phyloP scores from a whole-genome alignment of 78 protist species.

The Dictyostelium intermedium region DNA sequence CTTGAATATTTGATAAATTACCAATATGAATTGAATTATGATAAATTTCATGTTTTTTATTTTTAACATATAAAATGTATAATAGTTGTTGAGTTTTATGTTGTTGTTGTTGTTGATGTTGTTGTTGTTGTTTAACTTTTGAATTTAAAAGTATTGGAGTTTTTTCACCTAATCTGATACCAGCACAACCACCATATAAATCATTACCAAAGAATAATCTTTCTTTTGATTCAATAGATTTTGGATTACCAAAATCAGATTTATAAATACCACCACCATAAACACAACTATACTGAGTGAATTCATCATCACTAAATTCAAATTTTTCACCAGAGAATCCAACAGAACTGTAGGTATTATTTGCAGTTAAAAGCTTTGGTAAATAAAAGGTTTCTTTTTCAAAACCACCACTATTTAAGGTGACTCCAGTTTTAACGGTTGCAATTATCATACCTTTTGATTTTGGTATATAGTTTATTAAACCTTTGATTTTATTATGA shows the following conservation, averaged over 20 bases:
- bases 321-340: neutral
- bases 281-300: neutral
- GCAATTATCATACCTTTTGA: slow-evolving; percentile 5
- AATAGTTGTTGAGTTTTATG: neutral
- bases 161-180: neutral
- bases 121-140: neutral
- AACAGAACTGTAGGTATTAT: neutral
- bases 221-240: neutral
- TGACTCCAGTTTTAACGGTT: neutral
- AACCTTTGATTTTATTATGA: neutral
- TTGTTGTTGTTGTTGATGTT: neutral
- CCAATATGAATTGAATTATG: neutral
- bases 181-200: neutral
- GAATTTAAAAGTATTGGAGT: neutral
- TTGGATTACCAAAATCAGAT: neutral
- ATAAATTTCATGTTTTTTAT: neutral
- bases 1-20: neutral
- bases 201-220: neutral
- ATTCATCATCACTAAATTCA: neutral
- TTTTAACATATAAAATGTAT: neutral
- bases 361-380: neutral
- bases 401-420: neutral
- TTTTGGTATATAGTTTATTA: neutral
- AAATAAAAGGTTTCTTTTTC: neutral
- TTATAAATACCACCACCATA: neutral